phyloP scores from a whole-genome alignment of 306 rosid genomes.

The Fragaria vesca region DNA sequence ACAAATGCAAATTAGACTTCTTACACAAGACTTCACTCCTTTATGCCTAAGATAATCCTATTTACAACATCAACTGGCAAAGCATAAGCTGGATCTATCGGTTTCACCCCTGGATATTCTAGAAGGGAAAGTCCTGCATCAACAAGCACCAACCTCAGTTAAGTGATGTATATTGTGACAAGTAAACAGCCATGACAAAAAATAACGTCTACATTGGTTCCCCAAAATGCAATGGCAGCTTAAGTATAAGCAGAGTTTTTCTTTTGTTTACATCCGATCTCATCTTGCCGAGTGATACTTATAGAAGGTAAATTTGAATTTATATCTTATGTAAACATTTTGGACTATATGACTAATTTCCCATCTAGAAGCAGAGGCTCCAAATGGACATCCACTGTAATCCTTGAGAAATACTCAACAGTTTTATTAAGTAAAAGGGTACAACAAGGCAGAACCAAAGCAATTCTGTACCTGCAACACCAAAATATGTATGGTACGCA shows the following conservation, averaged over 20 bases:
- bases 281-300: not conserved
- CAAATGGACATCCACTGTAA: not conserved
- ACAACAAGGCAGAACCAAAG: not conserved
- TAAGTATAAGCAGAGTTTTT: not conserved
- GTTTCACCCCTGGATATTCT: conserved; percentile 81
- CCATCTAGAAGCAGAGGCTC: not conserved
- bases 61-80: conserved; percentile 79
- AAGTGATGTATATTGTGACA: not conserved
- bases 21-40: not conserved
- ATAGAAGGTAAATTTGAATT: not conserved
- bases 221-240: not conserved
- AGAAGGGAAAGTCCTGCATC: conserved; percentile 87
- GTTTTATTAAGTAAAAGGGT: conserved; percentile 1
- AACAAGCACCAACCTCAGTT: conserved; percentile 6
- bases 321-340: not conserved
- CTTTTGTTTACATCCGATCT: not conserved
- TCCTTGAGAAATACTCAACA: not conserved
- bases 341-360: not conserved
- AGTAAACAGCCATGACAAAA: not conserved
- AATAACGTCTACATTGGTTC: not conserved
- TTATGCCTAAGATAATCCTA: conserved; percentile 44
- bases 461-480: conserved; percentile 64
- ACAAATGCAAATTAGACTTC: not conserved
- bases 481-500: conserved; percentile 81
- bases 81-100: conserved; percentile 82